phyloP scores from a whole-genome alignment of 805 yeast species.

The Monosporozyma yasuniensis region DNA sequence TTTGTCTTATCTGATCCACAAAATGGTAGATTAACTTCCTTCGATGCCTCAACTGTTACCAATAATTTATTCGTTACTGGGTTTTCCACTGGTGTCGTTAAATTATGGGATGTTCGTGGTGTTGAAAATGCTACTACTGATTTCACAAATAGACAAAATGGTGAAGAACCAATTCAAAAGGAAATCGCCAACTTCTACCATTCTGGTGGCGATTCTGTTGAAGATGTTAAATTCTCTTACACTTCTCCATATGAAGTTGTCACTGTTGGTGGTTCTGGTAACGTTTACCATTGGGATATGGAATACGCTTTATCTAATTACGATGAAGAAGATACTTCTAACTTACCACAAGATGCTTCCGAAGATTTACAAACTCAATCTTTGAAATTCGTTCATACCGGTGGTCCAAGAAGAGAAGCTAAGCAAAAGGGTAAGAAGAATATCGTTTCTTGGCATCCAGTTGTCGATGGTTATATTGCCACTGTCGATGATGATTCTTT shows the following conservation, averaged over 20 bases:
- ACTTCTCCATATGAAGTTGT: constrained; percentile 25
- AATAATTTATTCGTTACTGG: constrained; percentile 27
- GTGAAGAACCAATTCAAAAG: constrained; percentile 22
- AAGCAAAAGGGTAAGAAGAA: constrained; percentile 15
- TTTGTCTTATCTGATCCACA: constrained; percentile 20
- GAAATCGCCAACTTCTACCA: constrained; percentile 23
- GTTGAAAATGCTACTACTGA: constrained; percentile 20
- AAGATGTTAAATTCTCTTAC: constrained; percentile 25
- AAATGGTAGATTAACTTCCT: constrained; percentile 23
- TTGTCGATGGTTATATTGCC: constrained; percentile 24
- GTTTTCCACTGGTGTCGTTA: constrained; percentile 25
- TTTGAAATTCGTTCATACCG: constrained; percentile 24
- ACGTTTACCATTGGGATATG: constrained; percentile 30
- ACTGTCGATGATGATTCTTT: constrained; percentile 28
- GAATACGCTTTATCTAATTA: constrained; percentile 36
- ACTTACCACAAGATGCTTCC: constrained; percentile 25
- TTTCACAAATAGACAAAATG: constrained; percentile 21
- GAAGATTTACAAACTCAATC: constrained; percentile 24
- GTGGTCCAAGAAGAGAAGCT: constrained; percentile 17
- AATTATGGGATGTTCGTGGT: constrained; percentile 30
- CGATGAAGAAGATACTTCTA: constrained; percentile 30
- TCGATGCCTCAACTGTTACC: constrained; percentile 23
- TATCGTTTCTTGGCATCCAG: constrained; percentile 27
- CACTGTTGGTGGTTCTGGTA: constrained; percentile 28
- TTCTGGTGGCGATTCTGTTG: constrained; percentile 28